Base-by-base conservation (phyloP, 768 basidiomycete species). In the Hemileccinum impolitum region DNA sequence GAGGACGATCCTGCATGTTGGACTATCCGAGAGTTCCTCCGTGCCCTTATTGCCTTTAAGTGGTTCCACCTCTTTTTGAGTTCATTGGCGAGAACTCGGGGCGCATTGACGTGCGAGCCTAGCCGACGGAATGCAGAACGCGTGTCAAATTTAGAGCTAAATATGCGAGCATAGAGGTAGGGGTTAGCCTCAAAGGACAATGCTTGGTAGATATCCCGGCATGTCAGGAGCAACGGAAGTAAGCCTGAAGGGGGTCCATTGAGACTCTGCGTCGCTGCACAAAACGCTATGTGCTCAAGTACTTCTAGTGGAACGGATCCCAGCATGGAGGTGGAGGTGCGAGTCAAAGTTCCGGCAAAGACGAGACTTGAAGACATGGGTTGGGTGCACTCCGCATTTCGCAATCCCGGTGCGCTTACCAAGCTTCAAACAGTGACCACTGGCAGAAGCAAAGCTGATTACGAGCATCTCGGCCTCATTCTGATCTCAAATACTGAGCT, bases 201-300 rank as follows among this genome's bases (percentile, higher is more conserved):
- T 32, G 72, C 66, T 37, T 69, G 66, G 62, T 84, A 58, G 50
- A 81, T 68, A 34, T 61, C 68, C 44, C 72, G 77, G 64, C 74
- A 81, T 28, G 77, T 71, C 30, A 67, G 54, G 14, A 87, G 72
- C 18, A 92, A 69, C 11, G 83, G 70, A n/a, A 76, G 45, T 26
- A 91, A 68, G 30, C 71, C 72, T 1, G 77, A 70, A 14, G 85
- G 86, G 8, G 87, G 85, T 15, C 87, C 85, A 36, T 82, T 69
- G 43, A 76, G 68, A 26, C 48, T 55, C 5, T 75, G 60, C 4
- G 80, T 80, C 8, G 77, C 81, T 35, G 80, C 68, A 56, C 81
- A 82, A 61, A 77, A 83, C 1, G 87, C 87, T 57, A 94, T 83
- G 43, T 82, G 81, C 61, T 92, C 85, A 39, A 94, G 75, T 34